Base-by-base conservation (phyloP, 192 early-diverging fungal species). In the Coemansia sp. region DNA sequence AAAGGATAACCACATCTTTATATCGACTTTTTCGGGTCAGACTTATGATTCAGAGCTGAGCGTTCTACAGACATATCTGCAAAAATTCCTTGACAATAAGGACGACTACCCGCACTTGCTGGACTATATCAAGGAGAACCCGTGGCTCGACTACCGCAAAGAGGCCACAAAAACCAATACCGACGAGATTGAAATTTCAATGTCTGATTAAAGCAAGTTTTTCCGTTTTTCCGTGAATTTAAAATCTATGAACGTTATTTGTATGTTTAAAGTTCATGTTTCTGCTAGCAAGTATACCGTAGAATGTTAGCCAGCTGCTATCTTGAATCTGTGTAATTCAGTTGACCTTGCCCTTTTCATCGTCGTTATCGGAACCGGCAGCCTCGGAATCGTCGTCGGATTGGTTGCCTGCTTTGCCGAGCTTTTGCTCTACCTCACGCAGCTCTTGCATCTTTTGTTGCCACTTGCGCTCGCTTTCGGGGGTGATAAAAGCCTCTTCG, bases 401-500 rank as follows among this genome's bases (percentile, higher is more conserved):
- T 37, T 37, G 34, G 9, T 37, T 37, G 11, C 34, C 34, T 6
- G 5, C 9, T 37, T 37, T 37, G 34, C 34, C 34, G 34, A 37
- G 34, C 34, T 37, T 37, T 10, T 37, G 34, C 34, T 37, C 34
- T 1, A 37, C 34, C 34, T 37, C 34, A 10, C 34, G 47, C 47
- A 49, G 23, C 47, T 49, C 47, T 3, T 15, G 47, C 47, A 49
- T 49, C 55, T 46, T 25, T 12, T 11, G n/a, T 30, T 44, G 42
- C 55, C 57, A 39, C 13, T 17, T 48, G 46, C 24, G 57, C 34
- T 53, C 62, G 25, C 55, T 34, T 19, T 66, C 69, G 2, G 75
- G 66, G 22, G 68, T 59, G 22, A 78, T 52, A 22, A 78, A 50
- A 7, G 78, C 67, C 15, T 72, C 73, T 24, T 80, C 78, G 11